Percentiles rank a stretch among this genome's conserved stretches.
These are phyloP conservation scores for Beauveria caledonica DNA, from an alignment of 2,329 filamentous ascomycete species.

Conservation along the genomic window DNA sequence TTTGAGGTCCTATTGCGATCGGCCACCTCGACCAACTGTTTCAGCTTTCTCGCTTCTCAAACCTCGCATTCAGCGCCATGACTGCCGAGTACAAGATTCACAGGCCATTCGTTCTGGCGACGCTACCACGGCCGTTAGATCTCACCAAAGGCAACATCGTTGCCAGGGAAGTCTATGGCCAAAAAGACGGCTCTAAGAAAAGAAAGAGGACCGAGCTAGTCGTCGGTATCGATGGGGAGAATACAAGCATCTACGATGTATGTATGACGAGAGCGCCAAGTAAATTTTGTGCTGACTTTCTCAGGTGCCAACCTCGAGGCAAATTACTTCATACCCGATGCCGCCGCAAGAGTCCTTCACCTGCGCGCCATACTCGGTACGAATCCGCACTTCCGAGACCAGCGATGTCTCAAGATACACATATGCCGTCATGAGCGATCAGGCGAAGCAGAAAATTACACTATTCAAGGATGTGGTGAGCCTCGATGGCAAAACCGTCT, in stretches of 20 bases:
- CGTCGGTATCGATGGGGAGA: slow-evolving; percentile 57
- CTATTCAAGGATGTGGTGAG: slow-evolving; percentile 51
- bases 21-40: not conserved
- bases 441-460: slow-evolving; percentile 42
- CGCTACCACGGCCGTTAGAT: slow-evolving; percentile 51
- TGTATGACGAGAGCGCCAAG: slow-evolving; percentile 17
- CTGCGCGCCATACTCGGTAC: slow-evolving; percentile 51
- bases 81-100: slow-evolving; percentile 54
- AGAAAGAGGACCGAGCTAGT: slow-evolving; percentile 55
- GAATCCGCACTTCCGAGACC: slow-evolving; percentile 39
- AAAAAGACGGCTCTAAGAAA: slow-evolving; percentile 49
- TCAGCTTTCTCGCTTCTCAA: not conserved
- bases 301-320: slow-evolving; percentile 51
- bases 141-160: slow-evolving; percentile 42
- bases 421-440: slow-evolving; percentile 48
- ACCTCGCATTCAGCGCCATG: slow-evolving; percentile 30
- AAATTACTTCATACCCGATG: slow-evolving; percentile 60
- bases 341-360: slow-evolving; percentile 57
- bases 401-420: slow-evolving; percentile 49
- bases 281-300: not conserved
- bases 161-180: slow-evolving; percentile 54
- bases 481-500: slow-evolving; percentile 42
- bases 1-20: not conserved
- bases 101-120: slow-evolving; percentile 54
- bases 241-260: slow-evolving; percentile 59